Conservation (phyloP, 495 filamentous ascomycete species). For the Penicillium waksmanii region DNA sequence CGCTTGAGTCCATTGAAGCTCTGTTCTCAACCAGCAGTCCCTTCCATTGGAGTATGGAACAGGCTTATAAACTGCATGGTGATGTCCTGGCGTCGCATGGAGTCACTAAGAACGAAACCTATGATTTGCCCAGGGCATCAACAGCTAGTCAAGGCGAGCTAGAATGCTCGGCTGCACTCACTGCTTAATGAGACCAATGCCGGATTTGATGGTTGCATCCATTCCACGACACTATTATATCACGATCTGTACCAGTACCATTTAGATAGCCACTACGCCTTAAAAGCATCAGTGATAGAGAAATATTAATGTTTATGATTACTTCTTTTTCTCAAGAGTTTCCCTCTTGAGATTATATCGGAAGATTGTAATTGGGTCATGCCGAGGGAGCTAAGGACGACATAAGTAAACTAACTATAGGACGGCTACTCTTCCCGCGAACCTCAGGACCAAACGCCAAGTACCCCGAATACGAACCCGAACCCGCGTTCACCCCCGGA, state of each 20-base stretch:
- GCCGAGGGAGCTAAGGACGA: no score
- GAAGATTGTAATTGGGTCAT: no score
- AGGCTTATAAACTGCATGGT: conserved; percentile 38
- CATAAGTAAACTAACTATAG: no score
- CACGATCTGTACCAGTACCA: background rate
- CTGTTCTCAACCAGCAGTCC: conserved; percentile 49
- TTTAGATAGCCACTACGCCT: background rate
- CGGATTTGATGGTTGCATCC: background rate
- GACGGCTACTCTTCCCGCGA: no score
- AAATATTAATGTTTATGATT: background rate
- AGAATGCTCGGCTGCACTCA: background rate
- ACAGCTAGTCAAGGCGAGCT: conserved; percentile 6
- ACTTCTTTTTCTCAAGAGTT: background rate
- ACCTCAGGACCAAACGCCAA: background rate
- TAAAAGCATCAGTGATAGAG: background rate
- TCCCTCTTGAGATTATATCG: no score
- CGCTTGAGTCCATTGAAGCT: conserved; percentile 62
- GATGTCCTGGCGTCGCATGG: conserved; percentile 36
- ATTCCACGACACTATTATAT: background rate
- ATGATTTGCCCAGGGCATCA: conserved; percentile 7
- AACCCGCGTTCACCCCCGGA: background rate
- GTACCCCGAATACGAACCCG: background rate
- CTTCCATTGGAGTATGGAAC: conserved; percentile 45
- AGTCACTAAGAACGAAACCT: conserved; percentile 13
- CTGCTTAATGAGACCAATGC: background rate